Base-by-base conservation (phyloP, 495 filamentous ascomycete genomes). In the Cudoniella acicularis region DNA sequence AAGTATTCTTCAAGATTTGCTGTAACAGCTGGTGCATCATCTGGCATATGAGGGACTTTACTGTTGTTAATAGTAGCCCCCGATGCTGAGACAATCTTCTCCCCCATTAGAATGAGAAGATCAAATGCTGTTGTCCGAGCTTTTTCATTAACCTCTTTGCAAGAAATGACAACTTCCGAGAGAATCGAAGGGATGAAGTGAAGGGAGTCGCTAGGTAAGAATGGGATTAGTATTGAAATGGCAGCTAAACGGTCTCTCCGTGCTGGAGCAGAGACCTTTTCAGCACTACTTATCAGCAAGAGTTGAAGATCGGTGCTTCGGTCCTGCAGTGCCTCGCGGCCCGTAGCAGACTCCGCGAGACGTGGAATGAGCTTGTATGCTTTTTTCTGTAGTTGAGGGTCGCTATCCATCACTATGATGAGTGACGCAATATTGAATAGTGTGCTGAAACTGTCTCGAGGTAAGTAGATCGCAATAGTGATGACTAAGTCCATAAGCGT, bases 351-450 rank as follows among this genome's bases (percentile, higher is more conserved):
- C 26, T 88, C 84, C 2, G 89, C 87, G 45, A 98, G 81, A 26
- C 93, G 84, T 8, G 94, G 93, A 54, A 98, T 91, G 49, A 98
- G 79, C 72, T 98, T 97, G 78, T 98, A 98, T 2, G 94, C 93
- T 74, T 98, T 98, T 83, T 98, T 98, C 70, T 98, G 91, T n/a
- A 98, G 78, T 67, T 97, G 93, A 23, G 94, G 88, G 61, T 98
- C 95, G 30, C 85, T 79, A 49, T 82, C 73, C 62, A 84, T 86
- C 63, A 86, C 83, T 55, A 98, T 81, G 51, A 96, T 87, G 11
- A 87, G 77, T 0, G 90, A 79, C 3, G 93, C 89, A 59, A 97
- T 89, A 57, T 79, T 81, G 73, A 98, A 96, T 2, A 98, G 83
- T 21, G 82, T 78, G 27, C 80, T 75, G 63, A 94, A 96, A 70